Conservation (phyloP, 2,329 filamentous ascomycete species). For the Sporothrix brasiliensis region DNA sequence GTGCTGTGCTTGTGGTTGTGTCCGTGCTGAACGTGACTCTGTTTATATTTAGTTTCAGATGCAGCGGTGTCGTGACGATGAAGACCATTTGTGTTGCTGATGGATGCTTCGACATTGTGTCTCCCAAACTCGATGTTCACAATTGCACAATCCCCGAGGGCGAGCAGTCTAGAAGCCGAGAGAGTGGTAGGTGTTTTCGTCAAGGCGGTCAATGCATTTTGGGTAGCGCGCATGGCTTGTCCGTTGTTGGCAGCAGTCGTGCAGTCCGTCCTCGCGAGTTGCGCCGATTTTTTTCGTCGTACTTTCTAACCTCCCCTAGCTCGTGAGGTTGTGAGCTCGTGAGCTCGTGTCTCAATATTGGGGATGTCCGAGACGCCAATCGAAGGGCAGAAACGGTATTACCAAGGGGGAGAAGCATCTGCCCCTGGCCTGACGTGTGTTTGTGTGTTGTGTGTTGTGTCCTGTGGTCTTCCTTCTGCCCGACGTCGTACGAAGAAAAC, state of each 20-base stretch:
- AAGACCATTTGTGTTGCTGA: background rate
- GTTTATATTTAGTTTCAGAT: background rate
- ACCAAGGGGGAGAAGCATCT: background rate
- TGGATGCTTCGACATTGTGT: background rate
- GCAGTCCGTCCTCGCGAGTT: background rate
- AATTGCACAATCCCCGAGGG: background rate
- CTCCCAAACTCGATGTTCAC: background rate
- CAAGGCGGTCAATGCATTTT: background rate
- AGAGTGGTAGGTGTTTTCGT: background rate
- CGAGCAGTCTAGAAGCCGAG: background rate
- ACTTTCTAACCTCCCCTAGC: conserved; percentile 10
- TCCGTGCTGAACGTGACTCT: background rate
- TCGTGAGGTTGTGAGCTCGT: too few relatives aligned
- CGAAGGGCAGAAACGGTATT: background rate
- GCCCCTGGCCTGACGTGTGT: conserved; percentile 21
- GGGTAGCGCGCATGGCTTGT: too few relatives aligned
- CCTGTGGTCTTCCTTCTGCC: background rate
- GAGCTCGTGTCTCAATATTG: background rate
- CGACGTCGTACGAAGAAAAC: conserved; percentile 10
- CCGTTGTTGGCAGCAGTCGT: conserved; percentile 7
- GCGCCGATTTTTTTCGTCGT: background rate
- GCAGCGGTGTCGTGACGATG: background rate
- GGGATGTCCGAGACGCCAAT: conserved; percentile 25
- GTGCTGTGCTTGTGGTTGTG: background rate
- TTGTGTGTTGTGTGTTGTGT: background rate